phyloP scores from a whole-genome alignment of 495 filamentous ascomycete genomes.

The Podospora didyma region DNA sequence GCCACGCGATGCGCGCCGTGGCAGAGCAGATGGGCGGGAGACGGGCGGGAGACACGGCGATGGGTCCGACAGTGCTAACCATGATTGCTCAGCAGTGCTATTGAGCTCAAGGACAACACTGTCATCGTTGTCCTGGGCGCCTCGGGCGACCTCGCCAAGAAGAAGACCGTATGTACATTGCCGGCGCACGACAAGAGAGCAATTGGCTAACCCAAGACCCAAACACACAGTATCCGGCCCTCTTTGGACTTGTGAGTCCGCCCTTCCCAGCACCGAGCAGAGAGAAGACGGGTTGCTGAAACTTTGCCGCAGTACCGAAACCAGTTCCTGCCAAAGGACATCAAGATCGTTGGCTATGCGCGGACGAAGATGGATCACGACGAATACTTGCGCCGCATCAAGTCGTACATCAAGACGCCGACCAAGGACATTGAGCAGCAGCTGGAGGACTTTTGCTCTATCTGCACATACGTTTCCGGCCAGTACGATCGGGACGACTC shows the following conservation, averaged over 20 bases:
- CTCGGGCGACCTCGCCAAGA: constrained; percentile 96
- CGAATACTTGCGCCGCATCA: constrained; percentile 89
- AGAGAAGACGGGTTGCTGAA: constrained; percentile 18
- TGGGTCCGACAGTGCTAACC: constrained; percentile 6
- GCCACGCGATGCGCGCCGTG: constrained; percentile 1
- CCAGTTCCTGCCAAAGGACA: constrained; percentile 96
- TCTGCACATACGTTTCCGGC: constrained; percentile 91
- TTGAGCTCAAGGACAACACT: constrained; percentile 98
- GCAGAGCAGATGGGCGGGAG: neutral
- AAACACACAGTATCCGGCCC: constrained; percentile 97
- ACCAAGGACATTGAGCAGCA: constrained; percentile 97
- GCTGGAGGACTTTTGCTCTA: constrained; percentile 77
- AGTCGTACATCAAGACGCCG: constrained; percentile 97
- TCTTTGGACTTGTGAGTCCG: constrained; percentile 89
- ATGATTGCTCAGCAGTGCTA: constrained; percentile 27
- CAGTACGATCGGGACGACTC: constrained; percentile 98
- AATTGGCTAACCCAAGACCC: constrained; percentile 31
- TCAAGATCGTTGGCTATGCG: constrained; percentile 97
- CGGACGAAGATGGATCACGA: constrained; percentile 98
- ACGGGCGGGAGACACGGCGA: neutral
- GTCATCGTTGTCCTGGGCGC: constrained; percentile 95
- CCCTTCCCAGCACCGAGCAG: neutral
- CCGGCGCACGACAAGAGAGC: constrained; percentile 11
- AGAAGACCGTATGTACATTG: constrained; percentile 81
- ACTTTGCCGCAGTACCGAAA: constrained; percentile 73